Base-by-base conservation (phyloP, 2,329 filamentous ascomycete genomes). In the Aspergillus sclerotialis region DNA sequence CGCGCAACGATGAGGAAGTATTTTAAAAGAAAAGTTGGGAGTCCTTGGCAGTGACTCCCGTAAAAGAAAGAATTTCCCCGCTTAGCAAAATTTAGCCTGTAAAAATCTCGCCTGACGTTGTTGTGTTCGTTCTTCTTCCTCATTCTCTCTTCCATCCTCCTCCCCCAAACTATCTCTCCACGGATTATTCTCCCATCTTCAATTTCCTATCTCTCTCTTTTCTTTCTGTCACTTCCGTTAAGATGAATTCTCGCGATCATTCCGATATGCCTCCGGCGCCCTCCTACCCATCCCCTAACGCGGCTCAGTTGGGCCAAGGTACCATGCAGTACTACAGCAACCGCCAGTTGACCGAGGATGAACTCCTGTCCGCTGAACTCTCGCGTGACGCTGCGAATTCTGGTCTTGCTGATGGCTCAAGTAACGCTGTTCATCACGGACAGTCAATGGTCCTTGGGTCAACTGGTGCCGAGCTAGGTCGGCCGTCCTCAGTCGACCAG, bases 331-430 rank as follows among this genome's bases (percentile, higher is more conserved):
- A 66, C 49, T 65, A 64, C 44, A 49, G 52, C 30, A 63, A 62
- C 41, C 63, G 63, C 38, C 63, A 65, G 43, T 45, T 65, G 46
- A 67, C 63, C 30, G 53, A 65, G 39, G 68, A 72, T 42, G 67
- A 69, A 38, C 59, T 70, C 11, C 55, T 70, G 27, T 62, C 61
- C 11, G 67, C 67, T 8, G 68, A 70, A 44, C 49, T 70, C 26
- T 67, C 66, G 40, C 66, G 65, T 39, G 63, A 64, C 44, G 55
- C 66, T n/a, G 60, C 61, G 5, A 60, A 60, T 14, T 60, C 65
- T 24, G 64, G 62, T 32, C 63, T 70, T 32, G 60, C 56, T 30
- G 58, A 61, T 44, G 46, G 56, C 28, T 47, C 63, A 26, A 53
- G 47, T 33, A 57, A 63, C 53, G 60, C 54, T 25, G 49, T 66